Conservation (phyloP, 1,139 yeast species). For the Yueomyces sp. region DNA sequence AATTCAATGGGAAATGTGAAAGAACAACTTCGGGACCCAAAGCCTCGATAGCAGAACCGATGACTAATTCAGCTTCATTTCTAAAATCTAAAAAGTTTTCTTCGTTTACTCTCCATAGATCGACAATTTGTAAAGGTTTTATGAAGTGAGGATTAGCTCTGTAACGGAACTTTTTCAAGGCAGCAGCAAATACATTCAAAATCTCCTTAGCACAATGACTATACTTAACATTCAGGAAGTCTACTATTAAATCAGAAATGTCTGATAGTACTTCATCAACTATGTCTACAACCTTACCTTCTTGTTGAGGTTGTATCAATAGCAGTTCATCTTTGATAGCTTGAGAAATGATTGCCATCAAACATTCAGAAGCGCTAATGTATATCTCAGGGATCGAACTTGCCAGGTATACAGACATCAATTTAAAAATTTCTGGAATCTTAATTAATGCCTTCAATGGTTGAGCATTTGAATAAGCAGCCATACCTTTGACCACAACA, state of each 20-base stretch:
- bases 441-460: slow-evolving; percentile 44
- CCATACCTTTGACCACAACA: slow-evolving; percentile 77
- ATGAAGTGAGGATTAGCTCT: slow-evolving; percentile 66
- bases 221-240: slow-evolving; percentile 58
- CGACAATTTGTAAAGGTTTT: slow-evolving; percentile 56
- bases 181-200: slow-evolving; percentile 54
- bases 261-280: slow-evolving; percentile 47
- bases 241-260: slow-evolving; percentile 41
- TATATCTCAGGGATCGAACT: slow-evolving; percentile 60
- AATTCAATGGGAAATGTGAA: slow-evolving; percentile 63
- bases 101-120: slow-evolving; percentile 76
- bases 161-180: slow-evolving; percentile 50
- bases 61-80: slow-evolving; percentile 66
- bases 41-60: slow-evolving; percentile 64
- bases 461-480: slow-evolving; percentile 50
- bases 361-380: slow-evolving; percentile 73
- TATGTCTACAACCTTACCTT: slow-evolving; percentile 34
- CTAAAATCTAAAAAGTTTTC: slow-evolving; percentile 58
- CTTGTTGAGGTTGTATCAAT: slow-evolving; percentile 35
- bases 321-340: slow-evolving; percentile 50
- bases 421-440: slow-evolving; percentile 44
- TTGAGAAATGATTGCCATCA: slow-evolving; percentile 61
- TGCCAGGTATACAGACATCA: slow-evolving; percentile 47
- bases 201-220: slow-evolving; percentile 68
- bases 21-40: slow-evolving; percentile 83